These are phyloP conservation scores for Emmonsiellopsis sp. DNA, from an alignment of 2,329 filamentous ascomycete genomes.

Conservation along the genomic window DNA sequence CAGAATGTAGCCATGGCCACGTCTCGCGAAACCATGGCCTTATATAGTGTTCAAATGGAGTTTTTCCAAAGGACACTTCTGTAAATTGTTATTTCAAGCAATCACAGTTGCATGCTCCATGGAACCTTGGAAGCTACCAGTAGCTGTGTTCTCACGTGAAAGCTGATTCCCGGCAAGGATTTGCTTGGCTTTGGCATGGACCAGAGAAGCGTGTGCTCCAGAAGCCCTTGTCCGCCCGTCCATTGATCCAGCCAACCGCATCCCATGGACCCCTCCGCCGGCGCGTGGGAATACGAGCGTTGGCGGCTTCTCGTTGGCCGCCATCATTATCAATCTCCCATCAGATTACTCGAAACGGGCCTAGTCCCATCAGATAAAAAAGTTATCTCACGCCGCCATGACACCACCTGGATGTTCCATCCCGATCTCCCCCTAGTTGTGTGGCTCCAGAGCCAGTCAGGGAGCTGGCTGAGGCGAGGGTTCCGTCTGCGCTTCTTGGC, in stretches of 20 bases:
- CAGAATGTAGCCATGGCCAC: no score
- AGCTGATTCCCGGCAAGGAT: no score
- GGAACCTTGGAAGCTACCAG: no score
- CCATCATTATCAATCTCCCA: conserved; percentile 4
- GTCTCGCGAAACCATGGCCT: no score
- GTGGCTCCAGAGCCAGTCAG: neutral
- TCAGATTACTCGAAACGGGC: conserved; percentile 4
- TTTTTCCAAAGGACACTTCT: no score
- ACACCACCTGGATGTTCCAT: neutral
- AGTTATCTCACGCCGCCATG: neutral
- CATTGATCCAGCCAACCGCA: neutral
- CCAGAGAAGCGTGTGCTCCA: no score
- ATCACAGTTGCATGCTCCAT: no score
- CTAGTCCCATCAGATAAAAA: conserved; percentile 7
- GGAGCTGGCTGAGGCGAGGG: neutral
- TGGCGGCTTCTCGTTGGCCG: conserved; percentile 1
- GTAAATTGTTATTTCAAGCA: no score
- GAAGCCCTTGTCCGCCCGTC: neutral
- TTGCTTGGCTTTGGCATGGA: no score
- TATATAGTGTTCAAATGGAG: no score
- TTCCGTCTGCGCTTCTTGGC: neutral
- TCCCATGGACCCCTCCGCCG: neutral
- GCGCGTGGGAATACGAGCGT: neutral
- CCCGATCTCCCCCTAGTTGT: neutral
- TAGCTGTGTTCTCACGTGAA: no score